These are phyloP conservation scores for Strobilomyces echinocephalus DNA, from an alignment of 768 basidiomycete genomes.

Conservation along the genomic window DNA sequence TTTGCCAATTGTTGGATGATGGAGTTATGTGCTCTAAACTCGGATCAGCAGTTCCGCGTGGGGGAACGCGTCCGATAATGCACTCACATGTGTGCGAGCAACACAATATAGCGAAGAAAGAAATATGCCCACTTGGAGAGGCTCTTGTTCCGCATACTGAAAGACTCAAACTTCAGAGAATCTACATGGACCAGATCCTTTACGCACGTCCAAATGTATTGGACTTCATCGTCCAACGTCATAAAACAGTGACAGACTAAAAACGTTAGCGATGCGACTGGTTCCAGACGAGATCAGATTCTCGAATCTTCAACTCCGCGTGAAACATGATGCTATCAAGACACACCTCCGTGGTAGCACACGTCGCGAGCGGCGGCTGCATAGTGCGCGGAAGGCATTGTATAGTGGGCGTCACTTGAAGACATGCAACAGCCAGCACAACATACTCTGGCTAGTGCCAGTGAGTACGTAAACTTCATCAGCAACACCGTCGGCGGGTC, in stretches of 20 bases:
- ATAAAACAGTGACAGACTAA: constrained; percentile 11
- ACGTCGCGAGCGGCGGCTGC: constrained; percentile 5
- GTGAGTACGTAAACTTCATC: too few relatives aligned
- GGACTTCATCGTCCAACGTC: constrained; percentile 17
- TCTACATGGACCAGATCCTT: neutral
- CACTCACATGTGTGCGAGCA: constrained; percentile 20
- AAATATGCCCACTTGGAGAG: constrained; percentile 29
- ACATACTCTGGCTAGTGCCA: too few relatives aligned
- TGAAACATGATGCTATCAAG: too few relatives aligned
- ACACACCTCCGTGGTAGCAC: constrained; percentile 11
- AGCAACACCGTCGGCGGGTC: too few relatives aligned
- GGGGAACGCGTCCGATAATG: too few relatives aligned
- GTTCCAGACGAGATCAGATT: neutral
- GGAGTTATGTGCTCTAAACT: neutral
- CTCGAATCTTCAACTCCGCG: neutral
- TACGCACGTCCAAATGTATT: constrained; percentile 23
- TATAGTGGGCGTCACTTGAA: neutral
- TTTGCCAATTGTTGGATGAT: neutral
- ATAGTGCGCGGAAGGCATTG: neutral
- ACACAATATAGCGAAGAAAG: constrained; percentile 22
- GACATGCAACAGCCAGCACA: neutral
- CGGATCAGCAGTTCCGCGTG: neutral
- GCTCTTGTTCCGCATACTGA: constrained; percentile 23
- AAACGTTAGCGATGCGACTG: constrained; percentile 14
- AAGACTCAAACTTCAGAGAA: neutral